A percentile compares a stretch with the other conserved stretches of the same genome.
These are phyloP conservation scores for Trichoderma sp. DNA, from an alignment of 2,329 filamentous ascomycete species.

Conservation along the genomic window DNA sequence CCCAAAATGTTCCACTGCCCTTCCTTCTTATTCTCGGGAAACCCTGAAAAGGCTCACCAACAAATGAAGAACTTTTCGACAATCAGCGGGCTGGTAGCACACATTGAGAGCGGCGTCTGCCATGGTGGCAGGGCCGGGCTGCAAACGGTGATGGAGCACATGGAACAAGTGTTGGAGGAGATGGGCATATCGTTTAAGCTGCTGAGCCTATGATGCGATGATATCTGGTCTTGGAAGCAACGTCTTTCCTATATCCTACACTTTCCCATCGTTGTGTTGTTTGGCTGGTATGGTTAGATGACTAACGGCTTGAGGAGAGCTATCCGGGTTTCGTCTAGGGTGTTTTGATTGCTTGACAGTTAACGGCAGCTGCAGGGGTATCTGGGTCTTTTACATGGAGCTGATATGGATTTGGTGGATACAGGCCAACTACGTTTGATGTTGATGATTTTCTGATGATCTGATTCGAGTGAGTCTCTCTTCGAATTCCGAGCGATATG, in stretches of 20 bases:
- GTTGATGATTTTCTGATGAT: background rate
- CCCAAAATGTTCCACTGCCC: slow-evolving; percentile 20
- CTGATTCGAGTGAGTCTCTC: background rate
- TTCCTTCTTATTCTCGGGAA: background rate
- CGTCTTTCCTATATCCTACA: background rate
- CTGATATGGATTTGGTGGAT: background rate
- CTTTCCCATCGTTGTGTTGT: background rate
- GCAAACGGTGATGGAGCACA: slow-evolving; percentile 3
- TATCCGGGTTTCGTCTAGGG: background rate
- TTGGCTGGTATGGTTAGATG: background rate
- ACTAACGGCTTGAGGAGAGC: background rate
- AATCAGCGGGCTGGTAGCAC: slow-evolving; percentile 28
- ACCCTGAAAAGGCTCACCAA: background rate
- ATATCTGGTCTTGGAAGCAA: background rate
- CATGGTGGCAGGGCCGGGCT: slow-evolving; percentile 1
- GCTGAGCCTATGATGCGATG: background rate
- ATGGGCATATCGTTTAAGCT: slow-evolving; percentile 7
- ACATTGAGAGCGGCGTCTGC: slow-evolving; percentile 30
- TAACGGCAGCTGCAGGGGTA: background rate
- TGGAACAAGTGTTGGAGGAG: slow-evolving; percentile 11
- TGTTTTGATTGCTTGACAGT: background rate
- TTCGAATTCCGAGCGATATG: background rate
- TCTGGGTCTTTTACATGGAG: background rate
- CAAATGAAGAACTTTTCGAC: slow-evolving; percentile 25
- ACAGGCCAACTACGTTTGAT: background rate